Evolutionary conservation across 2,329 filamentous ascomycete genomes (phyloP).

Genomic region (Drechslera avenae): DNA sequence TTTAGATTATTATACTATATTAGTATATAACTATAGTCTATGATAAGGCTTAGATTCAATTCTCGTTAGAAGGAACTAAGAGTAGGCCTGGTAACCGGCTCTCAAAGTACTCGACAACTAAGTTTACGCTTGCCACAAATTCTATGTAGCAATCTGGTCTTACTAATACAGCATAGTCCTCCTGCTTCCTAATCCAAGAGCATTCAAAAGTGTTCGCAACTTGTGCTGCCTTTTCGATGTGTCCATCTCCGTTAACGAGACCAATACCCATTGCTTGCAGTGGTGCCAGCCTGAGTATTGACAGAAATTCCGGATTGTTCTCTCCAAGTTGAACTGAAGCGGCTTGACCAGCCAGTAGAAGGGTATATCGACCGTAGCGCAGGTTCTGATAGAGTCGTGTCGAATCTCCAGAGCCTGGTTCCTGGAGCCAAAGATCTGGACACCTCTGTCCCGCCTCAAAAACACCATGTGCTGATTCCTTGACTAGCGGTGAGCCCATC

Average conservation of each 20-base stretch:
- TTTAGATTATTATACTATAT: too few species aligned
- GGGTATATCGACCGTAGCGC: conserved; percentile 14
- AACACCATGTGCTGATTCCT: conserved; percentile 40
- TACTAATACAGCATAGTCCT: conserved; percentile 13
- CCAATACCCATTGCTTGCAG: conserved; percentile 7
- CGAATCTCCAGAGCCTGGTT: background rate
- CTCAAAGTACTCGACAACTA: background rate
- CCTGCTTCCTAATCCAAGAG: conserved; percentile 6
- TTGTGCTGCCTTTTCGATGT: background rate
- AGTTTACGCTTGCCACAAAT: background rate
- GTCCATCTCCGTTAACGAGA: background rate
- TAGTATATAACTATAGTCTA: too few species aligned
- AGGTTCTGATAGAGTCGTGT: conserved; percentile 14
- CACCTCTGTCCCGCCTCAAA: conserved; percentile 39
- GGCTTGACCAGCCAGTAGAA: conserved; percentile 5
- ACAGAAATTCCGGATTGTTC: background rate
- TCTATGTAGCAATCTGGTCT: conserved; percentile 21
- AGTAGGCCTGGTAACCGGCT: background rate
- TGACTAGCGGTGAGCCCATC: conserved; percentile 45
- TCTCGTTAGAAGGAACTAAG: background rate
- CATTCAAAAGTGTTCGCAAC: conserved; percentile 2
- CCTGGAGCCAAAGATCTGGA: conserved; percentile 23
- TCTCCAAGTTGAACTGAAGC: background rate
- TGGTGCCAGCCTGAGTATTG: background rate
- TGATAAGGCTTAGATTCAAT: background rate